These are phyloP conservation scores for Cladosporium sp. DNA, from an alignment of 2,329 filamentous ascomycete species.

Conservation along the genomic window DNA sequence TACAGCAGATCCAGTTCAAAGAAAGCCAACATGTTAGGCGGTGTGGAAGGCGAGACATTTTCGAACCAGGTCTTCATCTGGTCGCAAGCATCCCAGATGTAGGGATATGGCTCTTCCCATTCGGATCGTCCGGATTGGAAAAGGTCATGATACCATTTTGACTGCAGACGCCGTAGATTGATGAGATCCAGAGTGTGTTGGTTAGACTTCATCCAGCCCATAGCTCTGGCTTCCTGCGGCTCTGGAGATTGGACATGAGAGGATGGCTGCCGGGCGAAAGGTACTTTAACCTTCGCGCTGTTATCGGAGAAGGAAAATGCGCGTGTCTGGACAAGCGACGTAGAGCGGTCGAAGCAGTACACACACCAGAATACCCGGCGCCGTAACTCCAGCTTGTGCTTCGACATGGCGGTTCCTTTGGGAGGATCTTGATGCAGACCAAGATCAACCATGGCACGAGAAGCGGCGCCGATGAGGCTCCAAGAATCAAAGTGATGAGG, in stretches of 20 bases:
- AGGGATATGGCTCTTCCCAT: constrained; percentile 63
- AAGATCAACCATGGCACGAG: constrained; percentile 79
- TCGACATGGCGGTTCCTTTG: constrained; percentile 61
- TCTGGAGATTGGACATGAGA: constrained; percentile 21
- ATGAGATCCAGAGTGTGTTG: constrained; percentile 74
- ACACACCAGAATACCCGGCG: constrained; percentile 85
- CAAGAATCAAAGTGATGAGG: constrained; percentile 89
- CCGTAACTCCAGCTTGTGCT: constrained; percentile 67
- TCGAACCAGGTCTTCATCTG: constrained; percentile 79
- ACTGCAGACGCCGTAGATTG: constrained; percentile 78
- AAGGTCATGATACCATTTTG: constrained; percentile 81
- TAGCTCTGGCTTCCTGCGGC: constrained; percentile 24
- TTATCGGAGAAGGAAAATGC: constrained; percentile 94
- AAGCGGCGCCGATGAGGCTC: constrained; percentile 88
- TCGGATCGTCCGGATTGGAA: constrained; percentile 71
- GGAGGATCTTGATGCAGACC: constrained; percentile 91
- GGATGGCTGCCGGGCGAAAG: constrained; percentile 41
- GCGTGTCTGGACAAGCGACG: constrained; percentile 80
- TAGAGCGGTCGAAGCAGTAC: constrained; percentile 83
- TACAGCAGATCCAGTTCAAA: constrained; percentile 88
- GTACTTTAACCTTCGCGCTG: constrained; percentile 74
- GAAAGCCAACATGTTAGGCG: constrained; percentile 63
- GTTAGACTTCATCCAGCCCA: constrained; percentile 50
- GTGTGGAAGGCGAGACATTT: constrained; percentile 62
- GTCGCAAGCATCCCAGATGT: constrained; percentile 70